Evolutionary conservation across 352 stramenopile genomes (phyloP).

Genomic region (Elongisporangium anandrum): DNA sequence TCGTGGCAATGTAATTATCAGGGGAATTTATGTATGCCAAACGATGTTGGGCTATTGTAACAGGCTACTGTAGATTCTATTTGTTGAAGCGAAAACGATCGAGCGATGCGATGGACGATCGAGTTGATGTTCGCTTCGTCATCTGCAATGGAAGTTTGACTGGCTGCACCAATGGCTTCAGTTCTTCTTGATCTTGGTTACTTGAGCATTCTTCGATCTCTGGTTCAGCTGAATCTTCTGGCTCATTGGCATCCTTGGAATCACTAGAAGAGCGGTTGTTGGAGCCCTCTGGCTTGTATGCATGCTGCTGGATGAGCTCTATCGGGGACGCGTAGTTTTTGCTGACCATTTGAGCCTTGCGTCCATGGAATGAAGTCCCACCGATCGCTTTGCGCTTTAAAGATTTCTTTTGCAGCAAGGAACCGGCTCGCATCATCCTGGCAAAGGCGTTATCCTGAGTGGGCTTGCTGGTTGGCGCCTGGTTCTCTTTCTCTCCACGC

Average conservation of each 20-base stretch:
- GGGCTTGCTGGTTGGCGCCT: slow-evolving; percentile 12
- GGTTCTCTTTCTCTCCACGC: slow-evolving; percentile 40
- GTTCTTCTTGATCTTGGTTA: not conserved
- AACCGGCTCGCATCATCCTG: slow-evolving; percentile 72
- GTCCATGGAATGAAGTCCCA: slow-evolving; percentile 9
- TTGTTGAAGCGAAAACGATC: slow-evolving; percentile 19
- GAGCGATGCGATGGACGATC: slow-evolving; percentile 8
- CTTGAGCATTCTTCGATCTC: not conserved
- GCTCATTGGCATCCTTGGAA: not conserved
- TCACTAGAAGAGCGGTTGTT: not conserved
- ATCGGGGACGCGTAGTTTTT: slow-evolving; percentile 6
- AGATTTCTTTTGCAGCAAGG: slow-evolving; percentile 43
- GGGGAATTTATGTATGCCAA: not conserved
- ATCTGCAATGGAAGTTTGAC: not conserved
- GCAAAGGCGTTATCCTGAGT: slow-evolving; percentile 75
- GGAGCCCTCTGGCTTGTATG: slow-evolving; percentile 3
- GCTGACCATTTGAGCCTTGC: slow-evolving; percentile 4
- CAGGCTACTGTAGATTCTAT: slow-evolving; percentile 1
- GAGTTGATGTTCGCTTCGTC: not conserved
- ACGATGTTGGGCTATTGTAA: not conserved
- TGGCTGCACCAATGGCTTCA: not conserved
- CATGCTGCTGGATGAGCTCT: slow-evolving; percentile 21
- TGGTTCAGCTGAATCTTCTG: not conserved
- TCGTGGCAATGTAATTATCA: slow-evolving; percentile 23
- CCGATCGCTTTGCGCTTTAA: slow-evolving; percentile 45